Evolutionary conservation across 2,329 filamentous ascomycete species (phyloP).

Genomic region (Pestalotiopsis sp.): DNA sequence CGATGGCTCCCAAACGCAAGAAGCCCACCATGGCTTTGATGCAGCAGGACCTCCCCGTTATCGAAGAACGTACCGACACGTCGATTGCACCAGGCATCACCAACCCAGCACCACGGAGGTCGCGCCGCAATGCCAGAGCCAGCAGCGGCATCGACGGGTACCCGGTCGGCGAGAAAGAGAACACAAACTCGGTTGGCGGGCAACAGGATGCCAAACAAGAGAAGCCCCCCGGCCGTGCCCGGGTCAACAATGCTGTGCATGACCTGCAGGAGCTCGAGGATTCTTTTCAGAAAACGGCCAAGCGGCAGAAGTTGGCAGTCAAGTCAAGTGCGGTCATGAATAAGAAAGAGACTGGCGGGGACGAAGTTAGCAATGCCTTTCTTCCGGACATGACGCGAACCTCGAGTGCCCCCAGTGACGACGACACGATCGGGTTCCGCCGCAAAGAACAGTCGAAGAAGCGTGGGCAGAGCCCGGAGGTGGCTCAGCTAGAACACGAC

Average conservation of each 20-base stretch:
- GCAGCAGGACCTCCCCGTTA: slow-evolving; percentile 12
- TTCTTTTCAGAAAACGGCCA: slow-evolving; percentile 44
- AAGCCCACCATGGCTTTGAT: slow-evolving; percentile 26
- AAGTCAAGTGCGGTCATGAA: slow-evolving; percentile 39
- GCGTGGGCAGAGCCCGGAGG: background rate
- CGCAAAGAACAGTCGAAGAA: slow-evolving; percentile 8
- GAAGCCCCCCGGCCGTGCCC: slow-evolving; percentile 23
- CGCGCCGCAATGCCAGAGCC: slow-evolving; percentile 1
- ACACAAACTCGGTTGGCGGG: background rate
- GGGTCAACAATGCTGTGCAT: slow-evolving; percentile 43
- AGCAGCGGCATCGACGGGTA: background rate
- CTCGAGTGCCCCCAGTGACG: slow-evolving; percentile 14
- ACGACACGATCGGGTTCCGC: background rate
- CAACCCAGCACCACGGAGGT: slow-evolving; percentile 14
- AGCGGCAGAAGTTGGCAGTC: slow-evolving; percentile 50
- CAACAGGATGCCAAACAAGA: slow-evolving; percentile 5
- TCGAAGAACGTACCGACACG: slow-evolving; percentile 14
- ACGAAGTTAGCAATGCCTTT: slow-evolving; percentile 39
- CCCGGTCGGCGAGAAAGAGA: slow-evolving; percentile 4
- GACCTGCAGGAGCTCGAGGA: slow-evolving; percentile 54
- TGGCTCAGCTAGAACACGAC: background rate
- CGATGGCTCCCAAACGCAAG: slow-evolving; percentile 45
- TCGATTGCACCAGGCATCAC: background rate
- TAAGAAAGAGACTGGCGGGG: slow-evolving; percentile 17
- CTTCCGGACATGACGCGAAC: slow-evolving; percentile 20